Percentiles rank a stretch among this genome's conserved stretches.
phyloP scores from a whole-genome alignment of 2,329 filamentous ascomycete species.

The Graphilbum ipis-grandicollis region DNA sequence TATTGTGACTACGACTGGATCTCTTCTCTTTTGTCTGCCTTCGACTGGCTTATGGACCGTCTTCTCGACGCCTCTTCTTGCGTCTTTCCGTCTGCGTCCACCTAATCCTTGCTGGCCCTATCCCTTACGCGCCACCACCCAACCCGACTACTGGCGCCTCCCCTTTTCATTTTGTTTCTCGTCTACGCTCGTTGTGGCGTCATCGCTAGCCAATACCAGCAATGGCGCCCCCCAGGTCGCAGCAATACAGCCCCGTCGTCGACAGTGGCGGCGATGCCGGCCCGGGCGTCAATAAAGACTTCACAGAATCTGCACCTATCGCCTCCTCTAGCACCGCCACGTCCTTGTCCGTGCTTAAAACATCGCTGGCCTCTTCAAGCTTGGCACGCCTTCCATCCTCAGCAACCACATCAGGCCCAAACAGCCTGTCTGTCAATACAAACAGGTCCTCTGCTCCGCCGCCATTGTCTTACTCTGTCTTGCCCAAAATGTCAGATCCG shows the following conservation, averaged over 20 bases:
- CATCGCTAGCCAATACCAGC: conserved; percentile 1
- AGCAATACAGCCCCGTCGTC: not conserved
- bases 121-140: too few relatives aligned
- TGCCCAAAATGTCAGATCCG: conserved; percentile 16
- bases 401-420: conserved; percentile 9
- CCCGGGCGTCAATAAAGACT: too few relatives aligned
- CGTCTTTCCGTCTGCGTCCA: too few relatives aligned
- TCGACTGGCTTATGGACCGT: not conserved
- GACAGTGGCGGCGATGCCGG: too few relatives aligned
- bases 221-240: conserved; percentile 9
- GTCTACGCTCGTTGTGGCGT: not conserved
- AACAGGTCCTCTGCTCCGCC: conserved; percentile 11
- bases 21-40: too few relatives aligned
- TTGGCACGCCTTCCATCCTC: too few relatives aligned
- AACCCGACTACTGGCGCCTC: not conserved
- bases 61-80: too few relatives aligned
- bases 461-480: conserved; percentile 10
- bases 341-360: not conserved
- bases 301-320: conserved; percentile 1
- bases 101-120: too few relatives aligned
- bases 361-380: too few relatives aligned
- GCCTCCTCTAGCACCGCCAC: conserved; percentile 10
- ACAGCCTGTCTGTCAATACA: conserved; percentile 5
- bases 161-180: not conserved
- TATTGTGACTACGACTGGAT: too few relatives aligned